Conservation (phyloP, 257 asterid species). For the Penstemon davidsonii region DNA sequence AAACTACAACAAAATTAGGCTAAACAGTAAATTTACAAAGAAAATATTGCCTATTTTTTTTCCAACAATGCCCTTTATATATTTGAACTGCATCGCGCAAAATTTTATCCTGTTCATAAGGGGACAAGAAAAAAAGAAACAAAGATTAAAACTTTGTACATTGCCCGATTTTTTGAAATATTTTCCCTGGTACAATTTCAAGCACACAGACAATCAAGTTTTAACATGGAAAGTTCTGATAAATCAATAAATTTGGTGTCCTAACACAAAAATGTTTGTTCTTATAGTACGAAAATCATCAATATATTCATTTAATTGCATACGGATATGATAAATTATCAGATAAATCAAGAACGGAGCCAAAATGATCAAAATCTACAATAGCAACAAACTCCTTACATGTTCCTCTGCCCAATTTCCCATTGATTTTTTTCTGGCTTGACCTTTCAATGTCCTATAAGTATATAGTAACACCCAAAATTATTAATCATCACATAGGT, state of each 20-base stretch:
- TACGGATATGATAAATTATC: no score
- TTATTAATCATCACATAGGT: background rate
- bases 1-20: no score
- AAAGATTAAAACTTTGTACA: background rate
- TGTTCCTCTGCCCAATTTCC: conserved; percentile 58
- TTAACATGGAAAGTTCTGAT: background rate
- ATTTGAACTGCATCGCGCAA: conserved; percentile 41
- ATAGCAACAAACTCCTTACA: conserved; percentile 28
- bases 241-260: no score
- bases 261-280: no score
- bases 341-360: background rate
- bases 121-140: background rate
- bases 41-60: conserved; percentile 44
- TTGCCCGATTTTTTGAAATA: background rate
- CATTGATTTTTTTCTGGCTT: conserved; percentile 45
- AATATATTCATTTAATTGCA: no score
- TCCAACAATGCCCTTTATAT: conserved; percentile 46
- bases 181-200: background rate
- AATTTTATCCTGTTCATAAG: conserved; percentile 37
- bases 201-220: background rate
- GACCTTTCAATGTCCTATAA: conserved; percentile 33
- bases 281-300: no score
- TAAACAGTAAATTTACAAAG: no score
- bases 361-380: background rate
- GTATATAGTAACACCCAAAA: conserved; percentile 7